Evolutionary conservation across 1,284 basidiomycete genomes (phyloP).

Genomic region (Puccinia horiana): DNA sequence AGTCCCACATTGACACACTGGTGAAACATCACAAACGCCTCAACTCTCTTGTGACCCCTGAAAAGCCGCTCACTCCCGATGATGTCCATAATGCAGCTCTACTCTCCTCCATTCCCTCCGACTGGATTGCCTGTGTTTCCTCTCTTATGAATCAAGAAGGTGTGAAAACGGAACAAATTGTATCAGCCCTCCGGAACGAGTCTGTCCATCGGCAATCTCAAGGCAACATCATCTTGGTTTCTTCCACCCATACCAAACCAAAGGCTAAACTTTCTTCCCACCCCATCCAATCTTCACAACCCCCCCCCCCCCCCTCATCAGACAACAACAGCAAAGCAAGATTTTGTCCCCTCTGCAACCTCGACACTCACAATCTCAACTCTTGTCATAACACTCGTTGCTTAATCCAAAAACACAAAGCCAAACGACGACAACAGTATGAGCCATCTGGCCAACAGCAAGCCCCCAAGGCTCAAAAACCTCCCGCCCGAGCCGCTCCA

Average conservation of each 20-base stretch:
- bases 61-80: conserved; percentile 1
- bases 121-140: conserved; percentile 1
- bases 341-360: too few species aligned
- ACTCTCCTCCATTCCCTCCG: background rate
- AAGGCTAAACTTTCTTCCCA: background rate
- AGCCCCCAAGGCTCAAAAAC: background rate
- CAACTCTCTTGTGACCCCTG: background rate
- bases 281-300: too few species aligned
- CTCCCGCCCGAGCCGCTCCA: background rate
- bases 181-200: background rate
- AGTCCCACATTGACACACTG: background rate
- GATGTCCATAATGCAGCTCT: background rate
- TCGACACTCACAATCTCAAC: too few species aligned
- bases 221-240: background rate
- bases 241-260: background rate
- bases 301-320: too few species aligned
- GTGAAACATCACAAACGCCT: background rate
- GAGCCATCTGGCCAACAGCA: background rate
- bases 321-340: too few species aligned
- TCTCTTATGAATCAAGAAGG: conserved; percentile 1
- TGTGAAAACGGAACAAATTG: background rate
- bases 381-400: too few species aligned
- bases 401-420: too few species aligned
- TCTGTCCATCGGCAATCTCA: background rate
- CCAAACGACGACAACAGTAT: too few species aligned